phyloP scores from a whole-genome alignment of 2,329 filamentous ascomycete genomes.

The Cladosporium halotolerans region DNA sequence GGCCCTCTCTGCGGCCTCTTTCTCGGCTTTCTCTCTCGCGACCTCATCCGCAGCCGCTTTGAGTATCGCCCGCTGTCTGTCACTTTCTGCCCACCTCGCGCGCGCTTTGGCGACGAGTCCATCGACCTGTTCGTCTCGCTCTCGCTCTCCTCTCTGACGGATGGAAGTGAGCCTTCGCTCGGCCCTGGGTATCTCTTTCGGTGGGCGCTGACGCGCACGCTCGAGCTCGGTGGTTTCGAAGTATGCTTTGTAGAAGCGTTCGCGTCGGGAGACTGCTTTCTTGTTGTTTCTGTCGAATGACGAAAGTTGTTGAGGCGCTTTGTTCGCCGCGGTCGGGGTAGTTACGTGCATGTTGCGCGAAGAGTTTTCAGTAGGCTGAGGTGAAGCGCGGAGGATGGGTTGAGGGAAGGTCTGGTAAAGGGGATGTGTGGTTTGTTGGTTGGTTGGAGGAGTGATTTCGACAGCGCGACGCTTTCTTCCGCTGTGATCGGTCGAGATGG shows the following conservation, averaged over 20 bases:
- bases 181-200: too few relatives aligned
- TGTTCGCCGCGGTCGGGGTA: too few relatives aligned
- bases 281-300: not conserved
- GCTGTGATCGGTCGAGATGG: slow-evolving; percentile 1
- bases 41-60: not conserved
- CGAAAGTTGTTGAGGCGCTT: too few relatives aligned
- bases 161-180: too few relatives aligned
- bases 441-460: not conserved
- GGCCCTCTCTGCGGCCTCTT: slow-evolving; percentile 5
- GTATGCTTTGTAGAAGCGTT: not conserved
- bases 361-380: too few relatives aligned
- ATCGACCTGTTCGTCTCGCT: not conserved
- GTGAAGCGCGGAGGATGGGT: too few relatives aligned
- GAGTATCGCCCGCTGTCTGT: not conserved
- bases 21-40: slow-evolving; percentile 2
- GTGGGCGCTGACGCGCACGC: not conserved
- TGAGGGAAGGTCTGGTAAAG: too few relatives aligned
- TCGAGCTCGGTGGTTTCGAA: not conserved
- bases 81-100: not conserved
- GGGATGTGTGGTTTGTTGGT: too few relatives aligned
- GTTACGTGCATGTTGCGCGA: too few relatives aligned
- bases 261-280: not conserved
- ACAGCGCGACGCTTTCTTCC: slow-evolving; percentile 14
- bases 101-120: not conserved
- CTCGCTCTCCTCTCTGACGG: too few relatives aligned